phyloP scores from a whole-genome alignment of 495 filamentous ascomycete genomes.

The Echria macrotheca region DNA sequence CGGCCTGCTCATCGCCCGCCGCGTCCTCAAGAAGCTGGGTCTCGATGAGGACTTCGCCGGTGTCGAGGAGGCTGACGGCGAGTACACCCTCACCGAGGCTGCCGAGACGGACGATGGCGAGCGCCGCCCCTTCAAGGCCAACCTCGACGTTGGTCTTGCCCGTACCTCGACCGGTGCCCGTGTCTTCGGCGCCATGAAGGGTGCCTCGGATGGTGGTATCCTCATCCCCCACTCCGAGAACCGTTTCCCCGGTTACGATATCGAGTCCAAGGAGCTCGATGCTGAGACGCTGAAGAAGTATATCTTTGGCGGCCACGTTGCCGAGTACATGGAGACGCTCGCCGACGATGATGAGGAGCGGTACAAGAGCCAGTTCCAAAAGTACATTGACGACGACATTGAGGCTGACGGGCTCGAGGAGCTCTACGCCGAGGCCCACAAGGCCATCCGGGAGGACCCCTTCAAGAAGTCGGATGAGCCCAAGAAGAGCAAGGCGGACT shows the following conservation, averaged over 20 bases:
- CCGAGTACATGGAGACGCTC: slow-evolving; percentile 99
- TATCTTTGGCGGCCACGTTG: slow-evolving; percentile 96
- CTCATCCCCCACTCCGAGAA: slow-evolving; percentile 96
- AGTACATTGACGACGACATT: slow-evolving; percentile 94
- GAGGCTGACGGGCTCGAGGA: slow-evolving; percentile 98
- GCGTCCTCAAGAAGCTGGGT: slow-evolving; percentile 91
- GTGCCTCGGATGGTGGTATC: slow-evolving; percentile 96
- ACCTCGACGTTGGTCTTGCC: slow-evolving; percentile 94
- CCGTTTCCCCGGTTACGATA: slow-evolving; percentile 97
- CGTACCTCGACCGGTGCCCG: slow-evolving; percentile 96
- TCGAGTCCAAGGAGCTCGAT: slow-evolving; percentile 94
- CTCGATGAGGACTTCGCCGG: slow-evolving; percentile 86
- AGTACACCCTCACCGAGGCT: slow-evolving; percentile 89
- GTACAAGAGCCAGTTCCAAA: slow-evolving; percentile 94
- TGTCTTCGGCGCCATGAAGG: slow-evolving; percentile 99
- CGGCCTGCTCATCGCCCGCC: slow-evolving; percentile 93
- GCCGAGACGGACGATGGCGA: slow-evolving; percentile 77
- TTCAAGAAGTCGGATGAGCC: slow-evolving; percentile 80
- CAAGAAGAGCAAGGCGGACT: slow-evolving; percentile 95
- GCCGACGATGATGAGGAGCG: slow-evolving; percentile 99
- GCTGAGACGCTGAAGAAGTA: slow-evolving; percentile 96
- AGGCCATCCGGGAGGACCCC: slow-evolving; percentile 95
- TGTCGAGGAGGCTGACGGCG: slow-evolving; percentile 91
- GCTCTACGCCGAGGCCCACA: slow-evolving; percentile 89
- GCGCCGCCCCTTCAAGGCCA: slow-evolving; percentile 97